Evolutionary conservation across 495 filamentous ascomycete genomes (phyloP).

Genomic region (Podospora pseudocomata): DNA sequence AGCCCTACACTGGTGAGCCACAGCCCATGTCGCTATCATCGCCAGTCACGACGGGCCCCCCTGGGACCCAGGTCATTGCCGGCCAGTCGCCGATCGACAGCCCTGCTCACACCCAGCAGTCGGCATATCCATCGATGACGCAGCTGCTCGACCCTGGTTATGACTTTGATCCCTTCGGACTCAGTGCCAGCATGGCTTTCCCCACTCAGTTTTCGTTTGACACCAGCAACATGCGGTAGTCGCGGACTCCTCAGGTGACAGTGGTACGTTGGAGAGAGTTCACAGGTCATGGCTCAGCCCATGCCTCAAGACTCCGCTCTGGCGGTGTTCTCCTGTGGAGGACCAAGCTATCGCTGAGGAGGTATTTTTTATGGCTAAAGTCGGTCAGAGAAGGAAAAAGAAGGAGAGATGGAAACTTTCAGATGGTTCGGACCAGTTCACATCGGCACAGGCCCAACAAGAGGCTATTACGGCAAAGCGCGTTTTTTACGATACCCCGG

Average conservation of each 20-base stretch:
- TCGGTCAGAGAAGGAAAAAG: not conserved
- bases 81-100: constrained; percentile 35
- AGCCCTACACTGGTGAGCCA: constrained; percentile 44
- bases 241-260: not conserved
- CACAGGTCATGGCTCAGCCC: not conserved
- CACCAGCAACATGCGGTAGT: constrained; percentile 54
- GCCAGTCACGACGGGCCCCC: constrained; percentile 38
- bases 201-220: constrained; percentile 86
- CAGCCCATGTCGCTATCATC: constrained; percentile 42
- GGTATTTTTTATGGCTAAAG: not conserved
- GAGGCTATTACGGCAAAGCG: constrained; percentile 5
- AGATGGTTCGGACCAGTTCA: not conserved
- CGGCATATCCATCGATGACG: constrained; percentile 56
- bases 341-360: constrained; percentile 3
- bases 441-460: not conserved
- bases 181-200: constrained; percentile 91
- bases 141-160: constrained; percentile 75
- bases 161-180: constrained; percentile 85
- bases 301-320: not conserved
- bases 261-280: not conserved
- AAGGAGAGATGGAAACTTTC: constrained; percentile 1
- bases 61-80: constrained; percentile 23
- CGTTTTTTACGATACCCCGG: constrained; percentile 19
- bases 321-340: not conserved
- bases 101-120: constrained; percentile 37